Percentiles rank a stretch among this genome's conserved stretches.
Evolutionary conservation across 805 yeast genomes (phyloP).

Genomic region (Spathaspora sp.): DNA sequence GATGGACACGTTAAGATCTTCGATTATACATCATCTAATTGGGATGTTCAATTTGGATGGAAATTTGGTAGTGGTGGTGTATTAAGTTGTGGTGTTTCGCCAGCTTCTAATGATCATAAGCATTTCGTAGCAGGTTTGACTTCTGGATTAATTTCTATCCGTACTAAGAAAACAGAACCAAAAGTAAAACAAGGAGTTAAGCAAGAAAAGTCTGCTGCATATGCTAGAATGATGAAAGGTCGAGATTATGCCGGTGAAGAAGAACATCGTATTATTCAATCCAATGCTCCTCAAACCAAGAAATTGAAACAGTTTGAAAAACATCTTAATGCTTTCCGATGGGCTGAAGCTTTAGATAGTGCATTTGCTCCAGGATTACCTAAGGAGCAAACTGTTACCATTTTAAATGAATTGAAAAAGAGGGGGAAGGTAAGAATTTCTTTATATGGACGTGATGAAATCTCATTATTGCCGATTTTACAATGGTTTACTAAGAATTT

Average conservation of each 20-base stretch:
- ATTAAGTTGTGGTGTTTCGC: constrained; percentile 83
- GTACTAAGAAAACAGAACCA: constrained; percentile 77
- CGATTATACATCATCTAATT: constrained; percentile 65
- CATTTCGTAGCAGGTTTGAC: constrained; percentile 92
- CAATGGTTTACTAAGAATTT: constrained; percentile 78
- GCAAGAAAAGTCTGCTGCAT: constrained; percentile 54
- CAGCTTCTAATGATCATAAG: constrained; percentile 54
- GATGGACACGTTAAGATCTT: constrained; percentile 98
- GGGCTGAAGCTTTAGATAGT: constrained; percentile 89
- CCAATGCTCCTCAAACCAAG: constrained; percentile 46
- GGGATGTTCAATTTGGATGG: constrained; percentile 96
- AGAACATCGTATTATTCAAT: constrained; percentile 68
- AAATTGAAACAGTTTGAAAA: constrained; percentile 80
- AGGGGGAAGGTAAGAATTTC: constrained; percentile 88
- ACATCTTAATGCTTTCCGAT: constrained; percentile 80
- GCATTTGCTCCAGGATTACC: constrained; percentile 80
- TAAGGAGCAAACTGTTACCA: constrained; percentile 76
- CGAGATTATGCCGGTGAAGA: constrained; percentile 87
- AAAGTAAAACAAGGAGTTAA: constrained; percentile 49
- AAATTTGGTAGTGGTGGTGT: constrained; percentile 89
- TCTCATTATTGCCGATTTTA: constrained; percentile 77
- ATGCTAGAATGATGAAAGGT: constrained; percentile 83
- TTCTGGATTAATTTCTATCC: constrained; percentile 81
- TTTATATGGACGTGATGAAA: constrained; percentile 78
- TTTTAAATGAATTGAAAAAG: constrained; percentile 78